These are phyloP conservation scores for Pythium oligandrum DNA, from an alignment of 352 stramenopile genomes.

Conservation along the genomic window DNA sequence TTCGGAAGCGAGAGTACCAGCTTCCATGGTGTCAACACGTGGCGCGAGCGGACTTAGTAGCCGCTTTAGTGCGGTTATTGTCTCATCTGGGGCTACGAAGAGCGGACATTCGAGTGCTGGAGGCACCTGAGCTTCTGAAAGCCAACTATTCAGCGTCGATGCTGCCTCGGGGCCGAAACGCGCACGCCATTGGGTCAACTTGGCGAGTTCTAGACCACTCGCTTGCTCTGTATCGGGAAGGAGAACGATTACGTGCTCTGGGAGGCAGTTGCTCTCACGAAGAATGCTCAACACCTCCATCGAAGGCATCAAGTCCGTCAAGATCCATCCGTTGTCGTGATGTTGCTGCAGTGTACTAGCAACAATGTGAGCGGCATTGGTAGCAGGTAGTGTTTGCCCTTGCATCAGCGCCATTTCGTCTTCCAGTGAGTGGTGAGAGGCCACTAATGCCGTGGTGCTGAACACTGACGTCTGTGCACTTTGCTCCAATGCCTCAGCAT, in stretches of 20 bases:
- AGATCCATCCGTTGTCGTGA: conserved; percentile 27
- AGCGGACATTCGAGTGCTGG: not conserved
- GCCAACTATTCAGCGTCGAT: not conserved
- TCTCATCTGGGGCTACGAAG: conserved; percentile 1
- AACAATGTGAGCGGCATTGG: conserved; percentile 19
- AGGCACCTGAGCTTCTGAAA: conserved; percentile 2
- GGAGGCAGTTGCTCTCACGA: conserved; percentile 36
- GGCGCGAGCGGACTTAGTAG: conserved; percentile 35
- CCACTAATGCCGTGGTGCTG: conserved; percentile 24
- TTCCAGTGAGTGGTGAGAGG: conserved; percentile 20
- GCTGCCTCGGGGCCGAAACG: no score
- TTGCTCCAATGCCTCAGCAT: conserved; percentile 5
- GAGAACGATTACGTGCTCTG: conserved; percentile 44
- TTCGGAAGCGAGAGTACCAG: conserved; percentile 22
- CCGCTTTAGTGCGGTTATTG: conserved; percentile 21
- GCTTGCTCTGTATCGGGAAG: conserved; percentile 3
- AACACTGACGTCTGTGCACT: conserved; percentile 19
- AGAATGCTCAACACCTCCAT: conserved; percentile 29
- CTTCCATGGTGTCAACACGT: conserved; percentile 34
- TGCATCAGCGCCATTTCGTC: conserved; percentile 36
- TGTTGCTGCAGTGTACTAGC: conserved; percentile 12
- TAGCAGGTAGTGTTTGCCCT: conserved; percentile 22
- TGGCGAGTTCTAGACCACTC: no score
- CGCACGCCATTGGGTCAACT: no score
- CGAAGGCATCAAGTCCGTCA: conserved; percentile 43